Percentiles rank a stretch among this genome's conserved stretches.
phyloP scores from a whole-genome alignment of 2,329 filamentous ascomycete species.

The Macrophomina pseudophaseolina region DNA sequence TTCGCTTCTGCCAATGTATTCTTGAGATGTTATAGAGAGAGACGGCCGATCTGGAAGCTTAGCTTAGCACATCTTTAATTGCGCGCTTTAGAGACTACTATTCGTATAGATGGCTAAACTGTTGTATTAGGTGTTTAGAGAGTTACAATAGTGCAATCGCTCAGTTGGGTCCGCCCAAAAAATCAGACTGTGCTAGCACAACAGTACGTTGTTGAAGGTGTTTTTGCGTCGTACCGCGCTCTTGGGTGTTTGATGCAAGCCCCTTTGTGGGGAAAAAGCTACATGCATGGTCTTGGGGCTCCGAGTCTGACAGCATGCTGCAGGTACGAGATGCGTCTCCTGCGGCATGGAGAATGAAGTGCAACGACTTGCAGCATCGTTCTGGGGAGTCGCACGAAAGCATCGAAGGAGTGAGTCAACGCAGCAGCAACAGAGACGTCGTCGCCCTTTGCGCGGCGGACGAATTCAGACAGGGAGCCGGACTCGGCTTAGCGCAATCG shows the following conservation, averaged over 20 bases:
- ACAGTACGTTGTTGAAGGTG: background rate
- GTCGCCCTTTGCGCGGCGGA: background rate
- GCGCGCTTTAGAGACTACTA: background rate
- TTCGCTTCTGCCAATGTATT: slow-evolving; percentile 10
- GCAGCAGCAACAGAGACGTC: background rate
- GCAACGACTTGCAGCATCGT: too few relatives aligned
- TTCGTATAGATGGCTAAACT: background rate
- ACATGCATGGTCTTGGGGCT: background rate
- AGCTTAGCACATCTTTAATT: slow-evolving; percentile 8
- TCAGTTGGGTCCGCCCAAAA: too few relatives aligned
- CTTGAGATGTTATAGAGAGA: slow-evolving; percentile 7
- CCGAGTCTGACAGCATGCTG: slow-evolving; percentile 1
- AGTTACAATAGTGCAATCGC: too few relatives aligned
- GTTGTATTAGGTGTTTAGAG: background rate
- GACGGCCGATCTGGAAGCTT: background rate
- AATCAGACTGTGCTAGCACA: too few relatives aligned
- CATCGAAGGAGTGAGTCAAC: slow-evolving; percentile 11
- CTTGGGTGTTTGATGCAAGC: background rate
- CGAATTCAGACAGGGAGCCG: background rate
- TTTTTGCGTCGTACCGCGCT: background rate
- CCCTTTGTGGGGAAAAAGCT: background rate
- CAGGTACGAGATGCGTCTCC: background rate
- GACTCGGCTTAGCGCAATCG: slow-evolving; percentile 15
- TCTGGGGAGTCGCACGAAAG: background rate
- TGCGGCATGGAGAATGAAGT: too few relatives aligned